Evolutionary conservation across 768 basidiomycete genomes (phyloP).

Genomic region (Cystofilobasidium macerans): DNA sequence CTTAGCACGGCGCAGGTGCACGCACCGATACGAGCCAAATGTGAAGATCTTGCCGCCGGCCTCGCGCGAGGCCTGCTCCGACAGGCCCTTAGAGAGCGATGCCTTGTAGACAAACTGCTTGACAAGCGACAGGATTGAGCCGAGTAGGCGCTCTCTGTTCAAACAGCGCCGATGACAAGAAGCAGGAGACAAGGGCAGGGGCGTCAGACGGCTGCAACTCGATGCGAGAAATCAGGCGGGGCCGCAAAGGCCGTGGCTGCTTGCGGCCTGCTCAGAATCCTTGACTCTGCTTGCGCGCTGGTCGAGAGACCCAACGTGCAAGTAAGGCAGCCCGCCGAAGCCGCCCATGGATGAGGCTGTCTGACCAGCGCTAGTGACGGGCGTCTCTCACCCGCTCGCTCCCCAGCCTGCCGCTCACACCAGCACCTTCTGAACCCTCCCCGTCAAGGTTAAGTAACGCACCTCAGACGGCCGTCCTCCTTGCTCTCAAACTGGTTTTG

Average conservation of each 20-base stretch:
- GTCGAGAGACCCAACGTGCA: too few relatives aligned
- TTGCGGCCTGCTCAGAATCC: too few relatives aligned
- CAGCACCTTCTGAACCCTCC: neutral
- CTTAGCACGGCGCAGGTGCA: neutral
- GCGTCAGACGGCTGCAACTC: too few relatives aligned
- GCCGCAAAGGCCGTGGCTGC: too few relatives aligned
- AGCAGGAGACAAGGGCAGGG: too few relatives aligned
- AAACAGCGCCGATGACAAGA: too few relatives aligned
- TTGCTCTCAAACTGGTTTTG: slow-evolving; percentile 84
- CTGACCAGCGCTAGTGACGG: too few relatives aligned
- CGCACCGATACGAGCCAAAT: slow-evolving; percentile 77
- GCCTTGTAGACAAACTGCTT: slow-evolving; percentile 84
- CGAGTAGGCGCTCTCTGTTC: slow-evolving; percentile 79
- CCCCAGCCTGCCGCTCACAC: neutral
- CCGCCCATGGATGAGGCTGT: too few relatives aligned
- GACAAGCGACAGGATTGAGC: slow-evolving; percentile 74
- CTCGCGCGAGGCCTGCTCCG: slow-evolving; percentile 71
- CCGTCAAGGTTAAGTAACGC: too few relatives aligned
- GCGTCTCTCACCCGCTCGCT: neutral
- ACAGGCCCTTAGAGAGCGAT: slow-evolving; percentile 65
- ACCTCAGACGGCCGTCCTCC: slow-evolving; percentile 80
- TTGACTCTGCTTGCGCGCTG: too few relatives aligned
- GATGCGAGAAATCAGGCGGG: too few relatives aligned
- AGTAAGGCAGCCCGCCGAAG: too few relatives aligned
- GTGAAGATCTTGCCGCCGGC: slow-evolving; percentile 99